Evolutionary conservation across 2,329 filamentous ascomycete genomes (phyloP), one percentile per base, ranked within the genome.

Genomic region (Colletotrichum trifolii): DNA sequence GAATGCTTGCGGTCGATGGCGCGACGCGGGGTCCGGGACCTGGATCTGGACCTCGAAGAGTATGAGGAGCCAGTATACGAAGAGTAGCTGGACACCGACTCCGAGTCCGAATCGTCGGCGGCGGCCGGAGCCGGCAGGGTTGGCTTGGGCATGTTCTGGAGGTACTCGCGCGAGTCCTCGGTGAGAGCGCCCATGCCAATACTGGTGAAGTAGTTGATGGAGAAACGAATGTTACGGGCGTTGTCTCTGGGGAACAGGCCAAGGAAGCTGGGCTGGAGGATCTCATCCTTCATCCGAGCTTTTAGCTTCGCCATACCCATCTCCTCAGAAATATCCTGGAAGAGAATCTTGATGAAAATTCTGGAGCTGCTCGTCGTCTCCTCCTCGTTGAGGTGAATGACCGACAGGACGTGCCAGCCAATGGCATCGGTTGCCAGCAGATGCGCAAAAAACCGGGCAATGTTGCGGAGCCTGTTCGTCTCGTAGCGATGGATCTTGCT

Each of bases 161-260:
- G 85, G 74, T 91, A 89, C 73, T 96, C 93, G 77, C 96, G 90
- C 93, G 97, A 97, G 70, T 94, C 92, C 75, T 99, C 96, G 2
- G 96, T 99, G 67, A 99, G 85, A 33, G 88, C 89, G 75, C 96
- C 96, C 92, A 99, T 96, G 64, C 94, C 94, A 72, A 99, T 97
- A 73, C 94, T 96, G 9, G 96, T 99, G 77, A 99, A 98, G 84
- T 97, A 99, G 80, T 99, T 99, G 89, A 99, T 97, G 54, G 94
- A 93, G 83, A 99, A 99, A 58, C 95, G 89, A 43, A 94, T 94
- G 78, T 97, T 96, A 74, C 92, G 90, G 33, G 94, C 88, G 73
- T 94, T 93, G 76, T 98, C 94, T 66, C 84, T 90, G 0, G 96
- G 96, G 83, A 99, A 98, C 47, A 99, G 82, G 36, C 95, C 95